Evolutionary conservation across 169 alveolate species (phyloP).

Genomic region (Plasmodium billcollinsi): DNA sequence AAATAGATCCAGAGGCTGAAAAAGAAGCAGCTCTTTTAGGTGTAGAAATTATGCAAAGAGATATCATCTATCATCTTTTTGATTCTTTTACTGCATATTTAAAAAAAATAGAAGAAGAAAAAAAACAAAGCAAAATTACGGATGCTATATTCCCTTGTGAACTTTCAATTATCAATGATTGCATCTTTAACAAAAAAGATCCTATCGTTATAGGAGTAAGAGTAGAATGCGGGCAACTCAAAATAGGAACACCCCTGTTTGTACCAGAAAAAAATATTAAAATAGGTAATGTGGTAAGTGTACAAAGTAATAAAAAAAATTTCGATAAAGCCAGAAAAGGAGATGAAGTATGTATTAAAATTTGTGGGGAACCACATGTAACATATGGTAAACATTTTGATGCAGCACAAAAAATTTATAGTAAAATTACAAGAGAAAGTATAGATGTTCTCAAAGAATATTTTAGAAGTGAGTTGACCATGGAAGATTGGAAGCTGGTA

Average conservation of each 20-base stretch:
- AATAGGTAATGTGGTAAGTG: constrained; percentile 96
- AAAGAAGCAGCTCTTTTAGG: constrained; percentile 97
- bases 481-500: constrained; percentile 96
- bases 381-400: constrained; percentile 97
- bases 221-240: constrained; percentile 94
- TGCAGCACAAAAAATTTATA: constrained; percentile 88
- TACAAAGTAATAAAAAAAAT: constrained; percentile 95
- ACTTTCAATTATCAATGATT: constrained; percentile 93
- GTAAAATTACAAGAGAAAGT: constrained; percentile 94
- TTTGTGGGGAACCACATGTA: constrained; percentile 92
- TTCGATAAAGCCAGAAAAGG: constrained; percentile 94
- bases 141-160: constrained; percentile 97
- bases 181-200: constrained; percentile 96
- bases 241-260: constrained; percentile 96
- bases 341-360: constrained; percentile 92
- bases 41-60: constrained; percentile 97
- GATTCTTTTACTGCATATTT: constrained; percentile 96
- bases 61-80: constrained; percentile 98
- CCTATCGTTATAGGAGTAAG: constrained; percentile 98
- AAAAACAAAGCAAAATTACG: constrained; percentile 73
- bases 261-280: constrained; percentile 93
- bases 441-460: constrained; percentile 96
- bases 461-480: constrained; percentile 94
- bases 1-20: constrained; percentile 97
- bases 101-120: constrained; percentile 92